phyloP scores from a whole-genome alignment of 305 asterid species.

The Solanum hybrid region DNA sequence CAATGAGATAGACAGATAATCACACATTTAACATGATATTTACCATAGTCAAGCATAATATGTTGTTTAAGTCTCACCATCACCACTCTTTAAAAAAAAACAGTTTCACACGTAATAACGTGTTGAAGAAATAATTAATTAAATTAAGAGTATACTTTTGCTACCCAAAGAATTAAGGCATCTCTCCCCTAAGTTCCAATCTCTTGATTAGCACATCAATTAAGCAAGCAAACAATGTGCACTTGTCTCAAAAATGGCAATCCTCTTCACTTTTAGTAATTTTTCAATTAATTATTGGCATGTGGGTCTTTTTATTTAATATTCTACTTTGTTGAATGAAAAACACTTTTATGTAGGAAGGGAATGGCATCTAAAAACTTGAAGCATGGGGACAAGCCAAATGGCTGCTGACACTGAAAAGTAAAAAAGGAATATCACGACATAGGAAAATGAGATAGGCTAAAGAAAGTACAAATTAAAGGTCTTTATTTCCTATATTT shows the following conservation, averaged over 20 bases:
- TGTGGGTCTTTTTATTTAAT: background rate
- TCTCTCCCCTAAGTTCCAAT: conserved; percentile 36
- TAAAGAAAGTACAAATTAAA: background rate
- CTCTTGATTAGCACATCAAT: conserved; percentile 11
- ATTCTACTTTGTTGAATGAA: background rate
- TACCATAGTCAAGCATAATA: background rate
- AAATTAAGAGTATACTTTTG: background rate
- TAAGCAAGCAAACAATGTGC: background rate
- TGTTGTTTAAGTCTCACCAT: background rate
- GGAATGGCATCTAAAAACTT: conserved; percentile 38
- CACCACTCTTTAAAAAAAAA: too few relatives aligned
- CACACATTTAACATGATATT: background rate
- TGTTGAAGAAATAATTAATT: background rate
- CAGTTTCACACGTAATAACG: background rate
- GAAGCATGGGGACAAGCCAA: conserved; percentile 26
- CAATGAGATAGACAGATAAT: background rate
- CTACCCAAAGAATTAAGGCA: conserved; percentile 28
- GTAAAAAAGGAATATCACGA: background rate
- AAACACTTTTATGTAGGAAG: conserved; percentile 9
- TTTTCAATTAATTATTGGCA: background rate
- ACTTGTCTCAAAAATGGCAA: background rate
- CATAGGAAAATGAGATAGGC: background rate
- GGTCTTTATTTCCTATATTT: background rate
- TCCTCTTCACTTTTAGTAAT: background rate
- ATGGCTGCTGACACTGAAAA: conserved; percentile 37